phyloP scores from a whole-genome alignment of 208 protist species.

The Strigomonas oncopelti region DNA sequence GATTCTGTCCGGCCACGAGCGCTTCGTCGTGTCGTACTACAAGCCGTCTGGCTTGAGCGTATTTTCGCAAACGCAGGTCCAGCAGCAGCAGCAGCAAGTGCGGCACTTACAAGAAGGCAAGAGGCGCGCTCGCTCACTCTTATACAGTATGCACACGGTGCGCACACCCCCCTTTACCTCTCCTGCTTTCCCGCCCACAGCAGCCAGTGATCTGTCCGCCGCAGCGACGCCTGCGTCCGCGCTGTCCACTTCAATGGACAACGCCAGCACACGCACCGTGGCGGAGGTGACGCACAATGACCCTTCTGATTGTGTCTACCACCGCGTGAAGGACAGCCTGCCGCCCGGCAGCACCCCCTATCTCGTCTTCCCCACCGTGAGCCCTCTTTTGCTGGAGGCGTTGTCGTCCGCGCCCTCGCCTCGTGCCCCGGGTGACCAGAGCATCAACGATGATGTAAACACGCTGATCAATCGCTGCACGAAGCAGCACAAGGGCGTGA shows the following conservation, averaged over 20 bases:
- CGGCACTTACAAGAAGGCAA: no score
- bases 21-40: neutral
- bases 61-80: neutral
- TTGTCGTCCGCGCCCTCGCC: neutral
- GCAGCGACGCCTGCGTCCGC: neutral
- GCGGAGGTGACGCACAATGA: slow-evolving; percentile 18
- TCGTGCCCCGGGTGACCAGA: no score
- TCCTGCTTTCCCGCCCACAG: no score
- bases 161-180: no score
- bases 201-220: slow-evolving; percentile 1
- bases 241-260: neutral
- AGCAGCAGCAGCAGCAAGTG: neutral
- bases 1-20: neutral
- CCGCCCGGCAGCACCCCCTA: slow-evolving; percentile 37
- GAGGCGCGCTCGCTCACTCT: neutral
- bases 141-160: neutral
- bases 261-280: neutral
- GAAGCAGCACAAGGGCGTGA: slow-evolving; percentile 44
- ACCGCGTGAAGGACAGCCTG: slow-evolving; percentile 34
- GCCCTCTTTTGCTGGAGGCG: slow-evolving; percentile 17
- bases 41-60: neutral
- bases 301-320: slow-evolving; percentile 52
- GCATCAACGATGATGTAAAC: no score
- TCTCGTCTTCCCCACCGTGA: slow-evolving; percentile 24
- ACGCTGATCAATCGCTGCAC: slow-evolving; percentile 48